These are phyloP conservation scores for Vaccinium myrtillus DNA, from an alignment of 148 eudicot species.

Conservation along the genomic window DNA sequence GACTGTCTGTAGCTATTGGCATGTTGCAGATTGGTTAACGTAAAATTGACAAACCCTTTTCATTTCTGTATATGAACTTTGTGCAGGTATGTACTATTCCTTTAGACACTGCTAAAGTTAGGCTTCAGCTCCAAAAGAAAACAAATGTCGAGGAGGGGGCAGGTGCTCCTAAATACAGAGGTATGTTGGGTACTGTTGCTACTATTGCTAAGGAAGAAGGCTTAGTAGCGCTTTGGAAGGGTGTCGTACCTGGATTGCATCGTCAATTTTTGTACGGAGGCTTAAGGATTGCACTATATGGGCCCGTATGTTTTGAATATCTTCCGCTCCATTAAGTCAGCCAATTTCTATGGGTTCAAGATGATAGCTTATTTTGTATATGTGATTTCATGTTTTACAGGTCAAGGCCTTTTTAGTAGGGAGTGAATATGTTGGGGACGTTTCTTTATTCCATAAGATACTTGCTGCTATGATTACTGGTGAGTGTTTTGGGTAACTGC, in stretches of 20 bases:
- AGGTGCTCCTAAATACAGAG: constrained; percentile 45
- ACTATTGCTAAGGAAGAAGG: constrained; percentile 74
- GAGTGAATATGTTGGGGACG: constrained; percentile 42
- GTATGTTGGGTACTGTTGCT: constrained; percentile 51
- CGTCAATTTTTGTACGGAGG: constrained; percentile 72
- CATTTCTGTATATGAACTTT: neutral
- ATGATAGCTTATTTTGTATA: constrained; percentile 13
- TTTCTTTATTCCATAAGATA: constrained; percentile 57
- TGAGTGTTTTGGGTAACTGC: constrained; percentile 24
- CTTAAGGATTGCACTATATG: constrained; percentile 65
- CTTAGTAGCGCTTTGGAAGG: constrained; percentile 66
- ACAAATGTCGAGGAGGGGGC: constrained; percentile 41
- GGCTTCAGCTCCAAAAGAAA: constrained; percentile 70
- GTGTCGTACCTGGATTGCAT: constrained; percentile 67
- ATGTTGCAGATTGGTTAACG: constrained; percentile 14
- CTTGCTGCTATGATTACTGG: constrained; percentile 72
- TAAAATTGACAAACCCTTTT: constrained; percentile 19
- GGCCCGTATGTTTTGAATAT: constrained; percentile 46
- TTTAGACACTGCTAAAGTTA: constrained; percentile 66
- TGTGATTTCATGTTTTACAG: constrained; percentile 32
- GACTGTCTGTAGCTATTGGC: neutral
- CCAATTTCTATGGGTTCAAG: constrained; percentile 10
- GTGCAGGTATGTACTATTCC: constrained; percentile 72
- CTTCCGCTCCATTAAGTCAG: neutral
- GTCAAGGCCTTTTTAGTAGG: constrained; percentile 63